Evolutionary conservation across 1,284 basidiomycete species (phyloP), one percentile per base, ranked within the genome.

Genomic region (Tilletiopsis washingtonensis): DNA sequence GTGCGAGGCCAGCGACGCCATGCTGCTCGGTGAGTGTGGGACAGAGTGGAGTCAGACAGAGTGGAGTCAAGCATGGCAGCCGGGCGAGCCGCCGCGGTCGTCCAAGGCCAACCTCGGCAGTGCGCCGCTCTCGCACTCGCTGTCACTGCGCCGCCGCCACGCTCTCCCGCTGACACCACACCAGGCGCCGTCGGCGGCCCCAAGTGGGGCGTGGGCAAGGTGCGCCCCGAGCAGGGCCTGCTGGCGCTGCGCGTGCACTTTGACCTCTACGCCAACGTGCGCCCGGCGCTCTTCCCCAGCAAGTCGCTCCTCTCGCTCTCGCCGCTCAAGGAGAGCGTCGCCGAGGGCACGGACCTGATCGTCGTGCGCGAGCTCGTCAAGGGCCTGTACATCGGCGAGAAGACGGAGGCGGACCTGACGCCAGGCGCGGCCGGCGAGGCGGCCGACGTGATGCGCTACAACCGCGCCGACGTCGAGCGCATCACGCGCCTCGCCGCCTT

Each of bases 201-300:
- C 29, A 97, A 97, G 76, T 99, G 94, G 94, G 91, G 91, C 39
- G 80, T 84, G 48, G 84, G 84, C 60, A 85, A 87, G 74, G 83
- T 97, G 47, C 84, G 94, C 53, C 94, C 94, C n/a, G 94, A 99
- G 76, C 83, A 85, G 62, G 93, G 93, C 51, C 81, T 98, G 21
- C 84, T 99, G 25, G 76, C 78, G n/a, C 81, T 99, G 45, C 86
- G 94, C 69, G 97, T 98, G 76, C 83, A 82, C 40, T 83, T 97
- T 48, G 91, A 90, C 34, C 81, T 97, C 43, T 97, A 93, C 76
- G 93, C 90, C 72, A 99, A 99, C 78, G 94, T 99, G 74, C 87
- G 94, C 32, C 94, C 94, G 5, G 88, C 90, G 21, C 88, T 86
- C 68, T 93, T 98, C 69, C 89, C 89, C 1, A 93, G 90, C 19